Percentiles rank a stretch among this genome's conserved stretches.
phyloP scores from a whole-genome alignment of 257 asterid genomes.

The Fraxinus anomala region DNA sequence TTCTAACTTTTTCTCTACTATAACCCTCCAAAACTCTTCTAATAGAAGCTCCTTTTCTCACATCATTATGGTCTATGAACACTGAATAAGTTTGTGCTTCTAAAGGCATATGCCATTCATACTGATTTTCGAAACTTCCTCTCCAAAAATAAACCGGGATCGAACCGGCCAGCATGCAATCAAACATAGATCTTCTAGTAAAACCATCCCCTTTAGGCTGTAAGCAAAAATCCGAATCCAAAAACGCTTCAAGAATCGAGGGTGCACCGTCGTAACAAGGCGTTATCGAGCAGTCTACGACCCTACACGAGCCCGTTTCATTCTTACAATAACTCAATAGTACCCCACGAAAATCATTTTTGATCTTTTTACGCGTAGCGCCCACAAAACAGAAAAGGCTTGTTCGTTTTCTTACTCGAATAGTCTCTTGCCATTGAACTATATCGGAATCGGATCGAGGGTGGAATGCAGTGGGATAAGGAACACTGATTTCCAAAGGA shows the following conservation, averaged over 20 bases:
- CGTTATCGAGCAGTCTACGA: slow-evolving; percentile 35
- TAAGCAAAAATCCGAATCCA: slow-evolving; percentile 45
- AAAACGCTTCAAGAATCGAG: slow-evolving; percentile 33
- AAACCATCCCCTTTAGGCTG: slow-evolving; percentile 49
- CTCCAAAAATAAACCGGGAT: slow-evolving; percentile 53
- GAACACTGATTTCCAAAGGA: slow-evolving; percentile 33
- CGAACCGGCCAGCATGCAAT: slow-evolving; percentile 52
- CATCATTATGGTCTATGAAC: slow-evolving; percentile 29
- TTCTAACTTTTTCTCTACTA: slow-evolving; percentile 35
- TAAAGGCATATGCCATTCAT: slow-evolving; percentile 25
- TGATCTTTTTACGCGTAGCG: slow-evolving; percentile 32
- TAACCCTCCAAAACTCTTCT: slow-evolving; percentile 25
- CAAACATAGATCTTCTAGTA: slow-evolving; percentile 44
- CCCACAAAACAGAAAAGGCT: slow-evolving; percentile 37
- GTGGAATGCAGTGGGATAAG: slow-evolving; percentile 44
- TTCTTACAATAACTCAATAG: slow-evolving; percentile 32
- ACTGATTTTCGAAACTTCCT: slow-evolving; percentile 37
- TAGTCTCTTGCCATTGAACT: slow-evolving; percentile 26
- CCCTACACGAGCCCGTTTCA: slow-evolving; percentile 19
- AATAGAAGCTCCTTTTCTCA: slow-evolving; percentile 21
- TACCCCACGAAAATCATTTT: slow-evolving; percentile 33
- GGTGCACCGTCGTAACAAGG: slow-evolving; percentile 36
- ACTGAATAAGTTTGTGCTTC: slow-evolving; percentile 35
- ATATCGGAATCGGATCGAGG: slow-evolving; percentile 34
- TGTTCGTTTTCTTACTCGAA: slow-evolving; percentile 24